A percentile compares a stretch with the other conserved stretches of the same genome.
Conservation (phyloP, 768 basidiomycete genomes). For the Suillus subluteus region DNA sequence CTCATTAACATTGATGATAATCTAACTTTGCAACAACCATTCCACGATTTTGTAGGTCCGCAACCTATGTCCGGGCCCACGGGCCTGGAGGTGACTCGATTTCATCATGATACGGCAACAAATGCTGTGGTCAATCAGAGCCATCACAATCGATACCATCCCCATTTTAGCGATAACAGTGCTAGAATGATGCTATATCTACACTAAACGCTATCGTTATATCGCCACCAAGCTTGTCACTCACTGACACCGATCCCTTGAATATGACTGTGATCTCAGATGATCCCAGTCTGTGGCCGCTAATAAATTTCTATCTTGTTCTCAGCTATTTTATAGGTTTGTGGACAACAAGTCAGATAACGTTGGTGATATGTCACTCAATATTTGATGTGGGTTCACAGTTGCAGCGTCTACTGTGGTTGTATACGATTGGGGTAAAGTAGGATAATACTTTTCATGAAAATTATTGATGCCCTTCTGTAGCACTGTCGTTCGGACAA, state of each 20-base stretch:
- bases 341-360: not conserved
- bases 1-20: too few relatives aligned
- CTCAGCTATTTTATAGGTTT: not conserved
- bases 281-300: not conserved
- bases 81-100: too few relatives aligned
- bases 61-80: too few relatives aligned
- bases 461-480: not conserved
- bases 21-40: not conserved
- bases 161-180: not conserved
- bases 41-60: too few relatives aligned
- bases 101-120: too few relatives aligned
- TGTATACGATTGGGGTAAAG: constrained; percentile 2
- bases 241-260: not conserved
- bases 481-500: not conserved
- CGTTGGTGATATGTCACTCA: not conserved
- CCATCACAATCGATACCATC: too few relatives aligned
- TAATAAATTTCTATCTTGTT: not conserved
- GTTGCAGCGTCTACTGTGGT: not conserved
- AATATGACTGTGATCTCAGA: not conserved
- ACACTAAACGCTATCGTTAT: not conserved
- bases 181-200: not conserved
- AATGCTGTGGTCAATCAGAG: too few relatives aligned
- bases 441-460: not conserved
- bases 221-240: not conserved
- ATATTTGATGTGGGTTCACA: not conserved